Evolutionary conservation across 2,329 filamentous ascomycete genomes (phyloP).

Genomic region (Cucurbitaria berberidis): DNA sequence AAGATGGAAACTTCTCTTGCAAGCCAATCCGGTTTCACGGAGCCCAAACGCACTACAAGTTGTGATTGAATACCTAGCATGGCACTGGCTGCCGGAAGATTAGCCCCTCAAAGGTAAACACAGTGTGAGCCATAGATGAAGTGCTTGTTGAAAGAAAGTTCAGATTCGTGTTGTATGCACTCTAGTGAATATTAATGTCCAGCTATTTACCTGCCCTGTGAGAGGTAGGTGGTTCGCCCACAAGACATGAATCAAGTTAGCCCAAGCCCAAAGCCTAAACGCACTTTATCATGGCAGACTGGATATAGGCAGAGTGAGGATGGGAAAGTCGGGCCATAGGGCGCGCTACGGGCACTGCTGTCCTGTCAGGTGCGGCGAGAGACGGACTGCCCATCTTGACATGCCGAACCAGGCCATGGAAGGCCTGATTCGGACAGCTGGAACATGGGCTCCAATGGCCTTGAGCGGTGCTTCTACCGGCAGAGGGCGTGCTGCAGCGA

Average conservation of each 20-base stretch:
- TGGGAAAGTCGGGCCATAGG: neutral
- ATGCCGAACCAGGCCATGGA: neutral
- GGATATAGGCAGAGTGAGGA: too few species aligned
- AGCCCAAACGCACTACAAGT: too few species aligned
- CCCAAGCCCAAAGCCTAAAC: neutral
- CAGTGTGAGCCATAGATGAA: neutral
- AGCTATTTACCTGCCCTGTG: neutral
- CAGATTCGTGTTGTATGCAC: neutral
- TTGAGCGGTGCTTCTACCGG: slow-evolving; percentile 1
- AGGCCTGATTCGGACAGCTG: slow-evolving; percentile 9
- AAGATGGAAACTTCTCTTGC: neutral
- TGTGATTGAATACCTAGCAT: too few species aligned
- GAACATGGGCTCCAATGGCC: slow-evolving; percentile 8
- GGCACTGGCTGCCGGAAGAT: too few species aligned
- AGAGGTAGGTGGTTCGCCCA: slow-evolving; percentile 14
- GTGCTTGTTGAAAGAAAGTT: neutral
- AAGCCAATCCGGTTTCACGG: too few species aligned
- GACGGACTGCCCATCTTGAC: neutral
- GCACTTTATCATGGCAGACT: neutral
- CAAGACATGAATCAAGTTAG: neutral
- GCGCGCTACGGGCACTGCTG: slow-evolving; percentile 2
- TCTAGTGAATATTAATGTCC: neutral
- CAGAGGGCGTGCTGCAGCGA: slow-evolving; percentile 1
- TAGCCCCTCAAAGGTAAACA: too few species aligned
- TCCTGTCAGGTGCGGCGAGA: slow-evolving; percentile 2